Evolutionary conservation across 306 rosid genomes (phyloP).

Genomic region (Ochetophila trinervis): DNA sequence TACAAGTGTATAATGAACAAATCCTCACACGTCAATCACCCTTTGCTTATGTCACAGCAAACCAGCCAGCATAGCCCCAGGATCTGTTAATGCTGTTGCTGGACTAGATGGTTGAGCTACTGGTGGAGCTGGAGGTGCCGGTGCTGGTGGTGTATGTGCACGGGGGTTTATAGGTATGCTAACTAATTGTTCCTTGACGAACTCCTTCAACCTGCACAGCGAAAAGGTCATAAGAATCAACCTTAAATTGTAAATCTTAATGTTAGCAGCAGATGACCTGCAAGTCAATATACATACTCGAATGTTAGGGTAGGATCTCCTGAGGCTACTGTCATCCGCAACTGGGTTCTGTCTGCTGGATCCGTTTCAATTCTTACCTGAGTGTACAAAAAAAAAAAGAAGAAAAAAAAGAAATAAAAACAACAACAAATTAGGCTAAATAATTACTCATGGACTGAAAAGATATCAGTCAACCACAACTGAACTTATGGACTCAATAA

Average conservation of each 20-base stretch:
- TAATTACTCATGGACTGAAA: too few relatives aligned
- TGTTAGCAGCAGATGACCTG: background rate
- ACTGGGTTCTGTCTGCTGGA: conserved; percentile 97
- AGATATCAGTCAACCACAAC: too few relatives aligned
- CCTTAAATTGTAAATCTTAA: conserved; percentile 4
- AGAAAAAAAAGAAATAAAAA: too few relatives aligned
- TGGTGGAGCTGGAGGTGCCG: conserved; percentile 47
- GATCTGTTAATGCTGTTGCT: conserved; percentile 58
- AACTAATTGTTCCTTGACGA: conserved; percentile 82
- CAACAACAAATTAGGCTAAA: too few relatives aligned
- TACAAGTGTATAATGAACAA: conserved; percentile 54
- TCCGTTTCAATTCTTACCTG: conserved; percentile 95
- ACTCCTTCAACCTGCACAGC: conserved; percentile 84
- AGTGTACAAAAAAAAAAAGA: conserved; percentile 14
- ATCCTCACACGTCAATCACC: conserved; percentile 28
- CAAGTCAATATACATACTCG: conserved; percentile 60
- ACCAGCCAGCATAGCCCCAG: conserved; percentile 97
- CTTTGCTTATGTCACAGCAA: conserved; percentile 56
- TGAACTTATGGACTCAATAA: too few relatives aligned
- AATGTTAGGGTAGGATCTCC: conserved; percentile 87
- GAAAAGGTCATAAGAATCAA: conserved; percentile 22
- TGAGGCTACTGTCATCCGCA: conserved; percentile 95
- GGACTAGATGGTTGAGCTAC: conserved; percentile 48
- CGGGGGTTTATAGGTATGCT: conserved; percentile 47
- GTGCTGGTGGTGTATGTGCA: conserved; percentile 35